phyloP scores from a whole-genome alignment of 345 rosid species.

The Conringia planisiliqua region DNA sequence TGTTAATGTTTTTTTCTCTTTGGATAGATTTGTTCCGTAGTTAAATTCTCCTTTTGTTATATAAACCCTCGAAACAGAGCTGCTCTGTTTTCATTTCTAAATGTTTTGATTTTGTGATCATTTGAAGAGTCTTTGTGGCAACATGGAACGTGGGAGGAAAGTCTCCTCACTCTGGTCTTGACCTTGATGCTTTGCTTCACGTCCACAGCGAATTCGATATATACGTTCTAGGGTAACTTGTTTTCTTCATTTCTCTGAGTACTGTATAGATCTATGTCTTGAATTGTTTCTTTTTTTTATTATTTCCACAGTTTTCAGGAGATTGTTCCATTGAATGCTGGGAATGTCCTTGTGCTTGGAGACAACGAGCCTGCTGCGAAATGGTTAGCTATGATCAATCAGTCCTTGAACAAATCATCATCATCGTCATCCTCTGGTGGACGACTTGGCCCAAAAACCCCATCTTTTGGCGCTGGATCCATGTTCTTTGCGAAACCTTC shows the following conservation, averaged over 20 bases:
- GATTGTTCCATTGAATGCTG: constrained; percentile 96
- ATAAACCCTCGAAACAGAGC: neutral
- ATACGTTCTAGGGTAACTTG: constrained; percentile 74
- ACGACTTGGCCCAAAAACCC: constrained; percentile 15
- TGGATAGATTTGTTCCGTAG: neutral
- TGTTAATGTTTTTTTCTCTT: neutral
- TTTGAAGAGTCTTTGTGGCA: constrained; percentile 73
- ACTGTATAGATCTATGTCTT: neutral
- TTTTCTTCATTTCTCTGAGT: neutral
- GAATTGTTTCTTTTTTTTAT: neutral
- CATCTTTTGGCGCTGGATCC: constrained; percentile 49
- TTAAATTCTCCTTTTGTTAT: neutral
- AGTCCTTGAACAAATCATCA: constrained; percentile 63
- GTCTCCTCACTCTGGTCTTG: constrained; percentile 59
- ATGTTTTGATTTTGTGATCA: constrained; percentile 1
- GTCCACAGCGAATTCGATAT: constrained; percentile 58
- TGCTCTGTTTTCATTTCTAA: constrained; percentile 15
- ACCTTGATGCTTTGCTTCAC: constrained; percentile 70
- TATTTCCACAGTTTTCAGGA: constrained; percentile 73
- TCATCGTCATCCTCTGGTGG: constrained; percentile 14
- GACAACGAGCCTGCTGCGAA: constrained; percentile 93
- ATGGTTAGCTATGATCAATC: constrained; percentile 76
- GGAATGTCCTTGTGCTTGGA: constrained; percentile 86
- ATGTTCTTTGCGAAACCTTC: constrained; percentile 70
- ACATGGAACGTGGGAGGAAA: constrained; percentile 99